Conservation (phyloP, 257 asterid genomes). For the Scutellaria baicalensis region DNA sequence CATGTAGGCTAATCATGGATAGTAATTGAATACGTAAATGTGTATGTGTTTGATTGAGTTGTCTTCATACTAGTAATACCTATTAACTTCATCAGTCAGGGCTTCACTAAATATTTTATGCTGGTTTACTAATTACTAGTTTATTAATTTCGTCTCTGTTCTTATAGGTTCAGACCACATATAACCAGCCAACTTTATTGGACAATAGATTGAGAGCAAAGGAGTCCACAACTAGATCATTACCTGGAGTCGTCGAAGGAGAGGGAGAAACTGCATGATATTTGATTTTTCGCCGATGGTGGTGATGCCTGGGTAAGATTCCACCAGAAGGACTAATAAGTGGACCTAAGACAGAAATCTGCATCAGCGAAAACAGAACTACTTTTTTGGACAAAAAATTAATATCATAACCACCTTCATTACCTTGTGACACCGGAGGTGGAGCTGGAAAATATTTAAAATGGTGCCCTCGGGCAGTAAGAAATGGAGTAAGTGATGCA, state of each 20-base stretch:
- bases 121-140: neutral
- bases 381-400: neutral
- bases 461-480: conserved; percentile 28
- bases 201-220: neutral
- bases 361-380: conserved; percentile 20
- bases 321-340: conserved; percentile 38
- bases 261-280: conserved; percentile 59
- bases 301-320: conserved; percentile 35
- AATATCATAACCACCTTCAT: neutral
- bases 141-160: neutral
- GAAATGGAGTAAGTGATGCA: conserved; percentile 34
- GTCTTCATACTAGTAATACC: neutral
- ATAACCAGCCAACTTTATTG: neutral
- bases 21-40: neutral
- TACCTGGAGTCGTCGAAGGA: conserved; percentile 68
- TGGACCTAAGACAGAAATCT: conserved; percentile 38
- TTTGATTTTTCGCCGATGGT: conserved; percentile 35
- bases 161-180: neutral
- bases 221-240: conserved; percentile 11
- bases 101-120: neutral
- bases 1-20: neutral
- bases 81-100: conserved; percentile 4
- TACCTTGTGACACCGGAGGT: conserved; percentile 58
- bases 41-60: neutral
- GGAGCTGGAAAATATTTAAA: conserved; percentile 38